Base-by-base conservation (phyloP, 148 eudicot species). In the Gaultheria prostrata region DNA sequence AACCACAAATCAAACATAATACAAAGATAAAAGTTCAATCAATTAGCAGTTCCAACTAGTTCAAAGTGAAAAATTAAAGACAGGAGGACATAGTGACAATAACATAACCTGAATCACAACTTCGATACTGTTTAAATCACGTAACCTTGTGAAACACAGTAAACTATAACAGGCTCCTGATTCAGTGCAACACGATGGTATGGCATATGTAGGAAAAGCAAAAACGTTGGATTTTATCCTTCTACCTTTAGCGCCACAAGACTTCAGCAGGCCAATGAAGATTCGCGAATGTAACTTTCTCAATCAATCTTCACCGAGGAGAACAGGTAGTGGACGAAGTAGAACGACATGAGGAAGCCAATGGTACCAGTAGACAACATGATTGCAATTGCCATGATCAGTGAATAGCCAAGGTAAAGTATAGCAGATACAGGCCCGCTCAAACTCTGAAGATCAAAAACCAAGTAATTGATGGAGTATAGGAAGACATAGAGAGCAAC, bases 331-430 rank as follows among this genome's bases (percentile, higher is more conserved):
- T 90, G 93, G 56, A 92, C 93, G 48, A 90, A 92, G 86, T 85
- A 90, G 76, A 92, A 91, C 2, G 93, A 91, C 33, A 83, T 80
- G 6, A 91, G 82, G 85, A 92, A 90, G 43, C 95, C 95, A 74
- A 92, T 88, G 32, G 93, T 87, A 78, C 95, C 95, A 0, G 95
- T 92, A 18, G 91, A 71, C 75, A 92, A 81, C 93, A 91, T 90
- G 82, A 92, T 88, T 1, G 93, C 95, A 15, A 92, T 28, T 46
- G 89, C 95, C 79, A 91, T 90, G 65, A 91, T 65, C 78, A 92
- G 86, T 24, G 95, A 92, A 84, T 91, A 92, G 57, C 95, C 95
- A 57, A 91, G 87, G 79, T 92, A 92, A 70, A 92, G 91, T 9
- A 76, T 85, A 4, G 92, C 95, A 10, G 93, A 92, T 2, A 91